These are phyloP conservation scores for Tephrocybe sp. DNA, from an alignment of 768 basidiomycete species.

Conservation along the genomic window DNA sequence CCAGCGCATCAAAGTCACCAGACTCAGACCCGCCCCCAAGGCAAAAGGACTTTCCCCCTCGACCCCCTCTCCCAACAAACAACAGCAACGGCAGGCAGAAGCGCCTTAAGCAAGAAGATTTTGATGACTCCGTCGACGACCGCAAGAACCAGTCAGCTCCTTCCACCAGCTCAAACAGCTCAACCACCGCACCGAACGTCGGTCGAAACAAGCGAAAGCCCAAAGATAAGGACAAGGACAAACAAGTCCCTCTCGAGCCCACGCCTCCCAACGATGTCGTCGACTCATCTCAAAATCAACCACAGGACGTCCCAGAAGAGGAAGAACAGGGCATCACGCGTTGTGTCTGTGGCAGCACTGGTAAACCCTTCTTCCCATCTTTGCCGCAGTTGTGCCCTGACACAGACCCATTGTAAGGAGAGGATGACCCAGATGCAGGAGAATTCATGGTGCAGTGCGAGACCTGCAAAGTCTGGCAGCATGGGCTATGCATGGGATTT, in stretches of 20 bases:
- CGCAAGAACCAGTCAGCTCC: conserved; percentile 41
- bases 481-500: conserved; percentile 94
- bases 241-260: conserved; percentile 23
- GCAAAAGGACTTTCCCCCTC: conserved; percentile 41
- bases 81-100: conserved; percentile 46
- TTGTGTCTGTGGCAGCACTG: conserved; percentile 82
- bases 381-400: conserved; percentile 21
- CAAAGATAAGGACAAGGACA: conserved; percentile 64
- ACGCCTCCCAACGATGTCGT: conserved; percentile 23
- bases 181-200: conserved; percentile 23
- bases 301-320: conserved; percentile 46
- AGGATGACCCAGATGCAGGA: conserved; percentile 78
- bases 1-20: conserved; percentile 70
- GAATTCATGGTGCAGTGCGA: conserved; percentile 99
- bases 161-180: conserved; percentile 31
- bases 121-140: conserved; percentile 60
- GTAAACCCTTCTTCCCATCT: conserved; percentile 38
- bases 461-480: conserved; percentile 97
- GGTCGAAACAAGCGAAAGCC: conserved; percentile 58
- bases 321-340: conserved; percentile 71
- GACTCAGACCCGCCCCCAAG: conserved; percentile 62
- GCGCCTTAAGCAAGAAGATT: conserved; percentile 71
- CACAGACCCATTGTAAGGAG: conserved; percentile 34
- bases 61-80: conserved; percentile 39
- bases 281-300: conserved; percentile 31